Base-by-base conservation (phyloP, 331 rosid species). In the Malus hybrid region DNA sequence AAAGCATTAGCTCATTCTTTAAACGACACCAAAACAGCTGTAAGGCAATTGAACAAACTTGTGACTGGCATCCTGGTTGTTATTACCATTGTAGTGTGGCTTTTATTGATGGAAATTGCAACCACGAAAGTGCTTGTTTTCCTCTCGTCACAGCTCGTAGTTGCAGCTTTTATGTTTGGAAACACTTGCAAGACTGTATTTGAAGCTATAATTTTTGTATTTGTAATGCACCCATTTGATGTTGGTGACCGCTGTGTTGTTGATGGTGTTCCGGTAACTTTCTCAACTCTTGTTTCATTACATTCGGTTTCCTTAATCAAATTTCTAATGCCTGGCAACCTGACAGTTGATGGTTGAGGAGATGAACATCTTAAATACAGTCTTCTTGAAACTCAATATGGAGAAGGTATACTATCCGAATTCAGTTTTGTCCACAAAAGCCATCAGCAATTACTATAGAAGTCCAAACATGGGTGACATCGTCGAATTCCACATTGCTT, bases 211-310 rank as follows among this genome's bases (percentile, higher is more conserved):
- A 81, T 94, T 39, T 95, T 92, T 2, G 97, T 95, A 66, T 95
- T 95, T 78, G 91, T 95, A 2, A 90, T 95, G 99, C 99, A 95
- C 76, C 99, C 99, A 16, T 94, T 90, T 69, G 99, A 92, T 67
- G 99, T 94, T 3, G 97, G 97, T 6, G 99, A 95, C 74, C 97
- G 88, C 42, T 94, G 97, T 42, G 96, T 90, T 28, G 55, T 94
- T 4, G 97, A 94, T 60, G 96, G 97, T 7, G 78, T 90, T 74
- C 87, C 80, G 92, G 99, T 95, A 86, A 84, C 55, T 64, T 74
- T 55, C 22, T 24, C 65, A 20, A 6, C 20, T 9, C 28, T 79
- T 63, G 39, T 76, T 60, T 76, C 50, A 7, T 36, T 73, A 29
- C 77, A 54, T 39, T 54, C 33, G 24, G 59, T 64, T 80, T 27